Base-by-base conservation (phyloP, 768 basidiomycete species). In the Piloderma croceum region DNA sequence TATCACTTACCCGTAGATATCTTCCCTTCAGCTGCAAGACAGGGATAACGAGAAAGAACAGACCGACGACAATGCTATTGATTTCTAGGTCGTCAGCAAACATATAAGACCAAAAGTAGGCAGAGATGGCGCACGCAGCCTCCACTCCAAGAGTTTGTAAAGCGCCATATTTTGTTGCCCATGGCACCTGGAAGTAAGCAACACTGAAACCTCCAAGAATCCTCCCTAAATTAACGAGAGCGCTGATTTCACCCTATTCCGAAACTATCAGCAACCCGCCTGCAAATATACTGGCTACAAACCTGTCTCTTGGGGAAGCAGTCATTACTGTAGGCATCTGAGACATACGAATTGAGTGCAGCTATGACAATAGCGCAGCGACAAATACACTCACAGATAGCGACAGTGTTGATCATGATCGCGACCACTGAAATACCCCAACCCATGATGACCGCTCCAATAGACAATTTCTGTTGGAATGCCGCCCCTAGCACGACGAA, bases 371-470 rank as follows among this genome's bases (percentile, higher is more conserved):
- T 34, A 32, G 12, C 41, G 25, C n/a, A 37, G 25, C 17, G 15
- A 15, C 15, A 29, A 9, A 61, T 75, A n/a, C n/a, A n/a, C 52
- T 58, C 56, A 65, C 77, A 82, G 15, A 81, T 66, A 2, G 76
- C 76, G 35, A 80, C 79, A 1, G 81, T 83, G 51, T 68, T 74
- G 42, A 82, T 68, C 68, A 82, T 71, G 41, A 75, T 58, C 0
- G 73, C 64, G 3, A 77, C 60, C 44, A 77, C 67, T 1, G 78
- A 70, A 39, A 82, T 72, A 7, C 76, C 79, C 82, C 82, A 84
- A 11, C 81, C 81, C 59, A 83, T 73, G 39, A 83, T 65, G 20
- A 83, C 52, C 1, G 71, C 76, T 3, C 65, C 74, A n/a, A 71
- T 57, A 23, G 63, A 65, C 1, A 77, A 58, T 43, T 75, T 73